Evolutionary conservation across 768 basidiomycete species (phyloP).

Genomic region (Mycena filopes): DNA sequence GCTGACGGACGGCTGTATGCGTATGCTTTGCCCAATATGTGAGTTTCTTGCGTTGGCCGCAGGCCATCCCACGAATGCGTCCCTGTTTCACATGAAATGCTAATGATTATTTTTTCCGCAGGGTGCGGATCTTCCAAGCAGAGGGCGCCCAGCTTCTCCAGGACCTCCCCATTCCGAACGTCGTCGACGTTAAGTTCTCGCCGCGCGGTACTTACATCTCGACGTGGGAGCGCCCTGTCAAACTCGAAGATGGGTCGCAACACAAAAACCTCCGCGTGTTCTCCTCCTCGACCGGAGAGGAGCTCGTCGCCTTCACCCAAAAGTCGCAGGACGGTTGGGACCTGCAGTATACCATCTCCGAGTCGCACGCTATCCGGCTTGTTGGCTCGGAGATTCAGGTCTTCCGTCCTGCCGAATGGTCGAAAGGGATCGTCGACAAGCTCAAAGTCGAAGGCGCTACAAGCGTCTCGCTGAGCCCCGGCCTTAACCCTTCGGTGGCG

Average conservation of each 20-base stretch:
- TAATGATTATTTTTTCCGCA: constrained; percentile 11
- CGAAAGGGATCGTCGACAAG: constrained; percentile 82
- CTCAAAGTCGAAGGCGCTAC: constrained; percentile 87
- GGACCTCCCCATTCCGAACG: constrained; percentile 78
- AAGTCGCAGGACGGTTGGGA: constrained; percentile 94
- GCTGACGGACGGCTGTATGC: constrained; percentile 89
- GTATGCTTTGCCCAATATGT: constrained; percentile 82
- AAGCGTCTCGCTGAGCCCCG: constrained; percentile 80
- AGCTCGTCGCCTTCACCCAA: constrained; percentile 88
- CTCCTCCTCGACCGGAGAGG: constrained; percentile 85
- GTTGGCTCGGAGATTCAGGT: constrained; percentile 87
- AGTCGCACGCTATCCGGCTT: constrained; percentile 85
- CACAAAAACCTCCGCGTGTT: constrained; percentile 96
- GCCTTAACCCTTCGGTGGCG: constrained; percentile 88
- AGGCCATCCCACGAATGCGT: too few species aligned
- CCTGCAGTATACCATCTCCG: constrained; percentile 90
- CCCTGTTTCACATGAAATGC: constrained; percentile 27
- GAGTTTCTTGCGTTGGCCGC: constrained; percentile 42
- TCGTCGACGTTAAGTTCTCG: constrained; percentile 90
- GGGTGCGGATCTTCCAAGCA: constrained; percentile 82
- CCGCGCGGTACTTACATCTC: constrained; percentile 93
- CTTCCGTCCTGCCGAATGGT: constrained; percentile 83
- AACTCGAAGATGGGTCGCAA: constrained; percentile 89
- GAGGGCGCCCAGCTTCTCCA: constrained; percentile 77
- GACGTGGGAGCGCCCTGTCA: constrained; percentile 95